These are phyloP conservation scores for Kandelia obovata DNA, from an alignment of 345 rosid genomes.

Conservation along the genomic window DNA sequence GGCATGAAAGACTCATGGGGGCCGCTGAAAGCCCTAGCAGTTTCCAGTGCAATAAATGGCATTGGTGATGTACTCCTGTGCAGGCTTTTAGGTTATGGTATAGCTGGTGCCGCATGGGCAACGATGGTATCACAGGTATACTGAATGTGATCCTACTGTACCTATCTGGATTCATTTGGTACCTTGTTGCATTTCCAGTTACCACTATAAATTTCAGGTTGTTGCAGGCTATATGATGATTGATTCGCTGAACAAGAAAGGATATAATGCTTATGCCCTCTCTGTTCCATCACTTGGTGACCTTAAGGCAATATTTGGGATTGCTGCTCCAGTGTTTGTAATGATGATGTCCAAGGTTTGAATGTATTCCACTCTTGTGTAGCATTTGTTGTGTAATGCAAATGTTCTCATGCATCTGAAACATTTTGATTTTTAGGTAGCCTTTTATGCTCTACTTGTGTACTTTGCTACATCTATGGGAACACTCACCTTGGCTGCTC, in stretches of 20 bases:
- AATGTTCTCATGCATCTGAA: constrained; percentile 4
- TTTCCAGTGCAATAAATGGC: constrained; percentile 69
- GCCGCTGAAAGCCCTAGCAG: constrained; percentile 76
- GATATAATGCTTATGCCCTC: constrained; percentile 59
- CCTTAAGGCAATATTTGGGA: constrained; percentile 48
- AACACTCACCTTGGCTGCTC: constrained; percentile 69
- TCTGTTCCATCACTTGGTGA: constrained; percentile 58
- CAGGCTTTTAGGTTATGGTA: constrained; percentile 70
- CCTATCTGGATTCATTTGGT: too few species aligned
- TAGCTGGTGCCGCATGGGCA: constrained; percentile 99
- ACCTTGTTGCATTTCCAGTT: constrained; percentile 1
- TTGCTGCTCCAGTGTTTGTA: constrained; percentile 78
- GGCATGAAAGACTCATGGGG: constrained; percentile 99
- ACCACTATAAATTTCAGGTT: constrained; percentile 35
- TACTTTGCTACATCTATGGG: constrained; percentile 92
- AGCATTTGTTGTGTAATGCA: not conserved
- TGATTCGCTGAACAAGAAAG: constrained; percentile 61
- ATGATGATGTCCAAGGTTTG: constrained; percentile 68
- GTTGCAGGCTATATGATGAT: constrained; percentile 87
- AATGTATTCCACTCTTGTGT: not conserved
- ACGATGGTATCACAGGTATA: constrained; percentile 91
- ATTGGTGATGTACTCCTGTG: constrained; percentile 74
- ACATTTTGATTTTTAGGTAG: constrained; percentile 45
- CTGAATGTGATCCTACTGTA: not conserved
- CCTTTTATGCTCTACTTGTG: constrained; percentile 71